Evolutionary conservation across 140 eudicot genomes (phyloP), one percentile per base, ranked within the genome.

Genomic region (Oenanthe javanica): DNA sequence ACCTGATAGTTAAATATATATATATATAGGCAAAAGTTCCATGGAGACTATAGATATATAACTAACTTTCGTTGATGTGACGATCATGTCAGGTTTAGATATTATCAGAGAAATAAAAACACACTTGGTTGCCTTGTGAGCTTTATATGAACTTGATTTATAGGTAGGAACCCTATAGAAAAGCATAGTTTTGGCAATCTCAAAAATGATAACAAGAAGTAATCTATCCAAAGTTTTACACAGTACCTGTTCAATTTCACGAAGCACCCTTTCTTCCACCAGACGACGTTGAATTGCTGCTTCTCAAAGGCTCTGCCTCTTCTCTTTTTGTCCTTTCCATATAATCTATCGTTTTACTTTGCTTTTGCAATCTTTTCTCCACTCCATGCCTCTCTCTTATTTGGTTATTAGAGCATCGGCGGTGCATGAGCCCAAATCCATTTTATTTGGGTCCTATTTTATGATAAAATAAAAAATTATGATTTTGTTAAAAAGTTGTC

Each of bases 241-340:
- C 5, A 48, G 51, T 25, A 92, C 97, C 93, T 91, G 94, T 79
- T 86, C 93, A 48, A 81, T 91, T 79, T 89, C 95, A 84, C 91
- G 95, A 48, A 87, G 89, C 50, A 84, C 76, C 80, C 79, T 76
- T 54, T 91, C 98, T 83, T 88, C 96, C 25, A 79, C 85, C 54
- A 89, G 77, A 77, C 90, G 91, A 9, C 78, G 83, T 81, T 89
- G 94, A 78, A 78, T 91, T 25, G 97, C 94, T 74, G 94, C 89
- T 81, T 93, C 92, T 87, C 76, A 93, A 55, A 11, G 95, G 93
- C 12, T 95, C 87, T 9, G 93, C 91, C 81, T 91, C 95, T 77
- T 91, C 97, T 86, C 98, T 83, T 84, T 91, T 93, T 38, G 98
- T 97, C 76, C 97, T 88, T 83, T 91, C 98, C 80, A 91, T 80